Conservation (phyloP, 1,284 basidiomycete genomes). For the Tausonia pullulans region DNA sequence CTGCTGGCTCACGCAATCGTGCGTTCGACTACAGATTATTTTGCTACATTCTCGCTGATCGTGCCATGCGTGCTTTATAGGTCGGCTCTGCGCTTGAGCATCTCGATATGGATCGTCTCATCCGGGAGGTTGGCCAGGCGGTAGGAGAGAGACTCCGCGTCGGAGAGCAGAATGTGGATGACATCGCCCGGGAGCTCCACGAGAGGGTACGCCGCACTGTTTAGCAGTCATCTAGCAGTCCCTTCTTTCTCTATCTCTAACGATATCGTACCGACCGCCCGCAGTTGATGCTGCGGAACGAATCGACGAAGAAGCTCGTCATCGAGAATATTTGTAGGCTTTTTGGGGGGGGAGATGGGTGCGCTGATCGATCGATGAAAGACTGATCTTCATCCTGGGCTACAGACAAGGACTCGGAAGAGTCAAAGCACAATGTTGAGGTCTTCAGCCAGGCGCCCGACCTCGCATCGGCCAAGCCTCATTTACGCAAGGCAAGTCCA, state of each 20-base stretch:
- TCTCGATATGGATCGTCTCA: constrained; percentile 94
- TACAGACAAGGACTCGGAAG: constrained; percentile 61
- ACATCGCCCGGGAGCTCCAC: constrained; percentile 65
- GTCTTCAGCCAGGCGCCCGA: constrained; percentile 68
- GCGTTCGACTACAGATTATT: neutral
- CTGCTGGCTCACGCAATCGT: constrained; percentile 95
- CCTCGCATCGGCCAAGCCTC: constrained; percentile 62
- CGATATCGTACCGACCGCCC: constrained; percentile 4
- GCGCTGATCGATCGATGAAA: neutral
- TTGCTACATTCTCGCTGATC: neutral
- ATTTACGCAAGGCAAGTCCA: constrained; percentile 60
- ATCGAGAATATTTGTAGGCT: constrained; percentile 76
- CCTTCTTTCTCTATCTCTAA: neutral
- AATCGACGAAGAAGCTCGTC: constrained; percentile 90
- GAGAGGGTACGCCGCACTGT: constrained; percentile 23
- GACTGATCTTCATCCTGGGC: neutral
- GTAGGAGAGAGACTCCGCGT: constrained; percentile 53
- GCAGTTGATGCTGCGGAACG: constrained; percentile 77
- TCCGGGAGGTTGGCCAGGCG: constrained; percentile 82
- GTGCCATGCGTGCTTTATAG: neutral
- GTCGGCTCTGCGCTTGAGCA: constrained; percentile 88
- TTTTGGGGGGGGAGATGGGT: too few relatives aligned
- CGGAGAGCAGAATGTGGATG: constrained; percentile 80
- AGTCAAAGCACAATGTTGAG: constrained; percentile 78
- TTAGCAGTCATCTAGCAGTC: neutral